These are phyloP conservation scores for Exobasidium rhododendri DNA, from an alignment of 1,284 basidiomycete species.

Conservation along the genomic window DNA sequence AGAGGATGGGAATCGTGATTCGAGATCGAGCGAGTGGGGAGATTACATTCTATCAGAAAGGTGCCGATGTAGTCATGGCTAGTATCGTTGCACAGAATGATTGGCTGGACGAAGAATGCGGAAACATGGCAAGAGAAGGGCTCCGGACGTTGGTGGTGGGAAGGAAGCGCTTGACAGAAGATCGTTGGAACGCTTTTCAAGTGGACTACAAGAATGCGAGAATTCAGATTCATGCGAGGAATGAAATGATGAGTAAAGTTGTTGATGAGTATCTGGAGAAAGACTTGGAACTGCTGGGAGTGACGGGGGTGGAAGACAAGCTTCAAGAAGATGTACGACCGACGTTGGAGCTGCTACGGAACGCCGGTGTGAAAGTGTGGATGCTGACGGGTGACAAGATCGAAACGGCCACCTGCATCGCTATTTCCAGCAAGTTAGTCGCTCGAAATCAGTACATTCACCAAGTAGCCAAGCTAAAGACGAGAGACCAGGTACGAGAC, in stretches of 20 bases:
- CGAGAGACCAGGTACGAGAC: constrained; percentile 66
- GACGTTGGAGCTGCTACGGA: constrained; percentile 85
- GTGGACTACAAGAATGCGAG: constrained; percentile 73
- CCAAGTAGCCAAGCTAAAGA: constrained; percentile 85
- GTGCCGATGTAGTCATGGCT: constrained; percentile 95
- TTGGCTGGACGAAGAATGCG: constrained; percentile 98
- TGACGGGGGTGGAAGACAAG: constrained; percentile 98
- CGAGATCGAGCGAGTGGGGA: constrained; percentile 73
- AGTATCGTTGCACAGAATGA: constrained; percentile 92
- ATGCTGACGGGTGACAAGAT: constrained; percentile 99
- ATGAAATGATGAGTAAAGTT: constrained; percentile 68
- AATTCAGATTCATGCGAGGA: constrained; percentile 71
- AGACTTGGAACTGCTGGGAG: constrained; percentile 83
- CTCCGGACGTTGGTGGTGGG: constrained; percentile 90
- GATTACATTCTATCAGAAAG: constrained; percentile 89
- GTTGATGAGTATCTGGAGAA: constrained; percentile 78
- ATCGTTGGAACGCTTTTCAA: constrained; percentile 73
- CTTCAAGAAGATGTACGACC: constrained; percentile 93
- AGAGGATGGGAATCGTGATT: constrained; percentile 97
- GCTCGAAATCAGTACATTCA: constrained; percentile 96
- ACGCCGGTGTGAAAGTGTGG: constrained; percentile 98
- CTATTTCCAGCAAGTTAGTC: constrained; percentile 93
- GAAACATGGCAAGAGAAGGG: constrained; percentile 97
- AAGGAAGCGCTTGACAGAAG: constrained; percentile 69
- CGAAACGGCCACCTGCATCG: constrained; percentile 97